Conservation (phyloP, 73 alveolate genomes). For the Paramecium sexaurelia region DNA sequence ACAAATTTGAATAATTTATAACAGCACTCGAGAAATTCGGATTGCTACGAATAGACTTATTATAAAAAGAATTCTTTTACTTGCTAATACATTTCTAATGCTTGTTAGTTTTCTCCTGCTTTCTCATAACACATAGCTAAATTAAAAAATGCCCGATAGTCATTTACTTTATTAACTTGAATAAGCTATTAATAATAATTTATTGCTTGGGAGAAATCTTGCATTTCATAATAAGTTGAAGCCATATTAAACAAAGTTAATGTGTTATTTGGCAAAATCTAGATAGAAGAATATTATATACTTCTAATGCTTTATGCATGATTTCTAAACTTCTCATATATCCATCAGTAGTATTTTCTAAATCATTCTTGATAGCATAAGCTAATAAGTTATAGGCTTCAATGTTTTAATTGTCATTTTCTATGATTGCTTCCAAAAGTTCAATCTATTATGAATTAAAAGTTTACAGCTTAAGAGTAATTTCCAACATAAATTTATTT, state of each 20-base stretch:
- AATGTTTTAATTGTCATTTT: conserved; percentile 16
- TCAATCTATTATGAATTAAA: not conserved
- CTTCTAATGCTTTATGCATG: conserved; percentile 45
- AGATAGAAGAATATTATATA: not conserved
- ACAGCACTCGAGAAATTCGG: conserved; percentile 52
- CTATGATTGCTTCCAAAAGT: not conserved
- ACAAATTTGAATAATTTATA: conserved; percentile 34
- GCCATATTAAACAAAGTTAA: conserved; percentile 38
- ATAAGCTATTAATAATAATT: not conserved
- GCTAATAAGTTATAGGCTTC: conserved; percentile 47
- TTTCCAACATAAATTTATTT: not conserved
- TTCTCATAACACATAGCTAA: conserved; percentile 54
- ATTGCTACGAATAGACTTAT: not conserved
- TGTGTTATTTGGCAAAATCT: conserved; percentile 34
- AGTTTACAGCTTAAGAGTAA: conserved; percentile 16
- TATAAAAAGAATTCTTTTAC: not conserved
- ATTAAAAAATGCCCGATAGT: conserved; percentile 36
- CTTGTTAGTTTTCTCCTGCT: conserved; percentile 33
- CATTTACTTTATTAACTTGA: conserved; percentile 14
- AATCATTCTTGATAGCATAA: conserved; percentile 42
- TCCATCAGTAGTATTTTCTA: conserved; percentile 56
- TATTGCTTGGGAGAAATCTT: not conserved
- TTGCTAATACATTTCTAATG: conserved; percentile 18
- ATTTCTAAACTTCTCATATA: conserved; percentile 17
- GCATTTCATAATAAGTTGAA: conserved; percentile 26